Evolutionary conservation across 345 rosid genomes (phyloP).

Genomic region (Kandelia obovata): DNA sequence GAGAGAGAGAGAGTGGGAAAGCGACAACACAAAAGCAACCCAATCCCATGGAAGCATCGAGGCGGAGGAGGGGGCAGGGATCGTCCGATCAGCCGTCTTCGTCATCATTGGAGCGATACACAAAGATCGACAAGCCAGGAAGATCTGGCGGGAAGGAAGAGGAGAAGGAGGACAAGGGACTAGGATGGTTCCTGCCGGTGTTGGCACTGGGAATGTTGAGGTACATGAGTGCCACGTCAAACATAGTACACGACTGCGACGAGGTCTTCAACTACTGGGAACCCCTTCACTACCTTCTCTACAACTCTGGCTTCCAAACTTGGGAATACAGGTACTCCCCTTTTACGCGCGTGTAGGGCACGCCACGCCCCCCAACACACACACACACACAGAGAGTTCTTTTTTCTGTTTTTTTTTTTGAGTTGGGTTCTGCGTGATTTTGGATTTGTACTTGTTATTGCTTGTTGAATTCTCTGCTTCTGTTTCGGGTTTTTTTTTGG

Average conservation of each 20-base stretch:
- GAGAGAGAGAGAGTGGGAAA: neutral
- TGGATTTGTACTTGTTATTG: neutral
- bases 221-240: slow-evolving; percentile 97
- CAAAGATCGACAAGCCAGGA: slow-evolving; percentile 57
- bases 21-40: neutral
- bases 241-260: slow-evolving; percentile 94
- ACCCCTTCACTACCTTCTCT: slow-evolving; percentile 91
- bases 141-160: slow-evolving; percentile 37
- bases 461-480: too few species aligned
- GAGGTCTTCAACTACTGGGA: slow-evolving; percentile 99
- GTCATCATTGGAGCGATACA: slow-evolving; percentile 33
- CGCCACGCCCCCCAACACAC: too few species aligned
- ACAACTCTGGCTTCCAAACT: slow-evolving; percentile 89
- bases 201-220: slow-evolving; percentile 69
- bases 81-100: slow-evolving; percentile 39
- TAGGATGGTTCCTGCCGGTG: slow-evolving; percentile 74
- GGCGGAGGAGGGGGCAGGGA: slow-evolving; percentile 65
- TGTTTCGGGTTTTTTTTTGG: too few species aligned
- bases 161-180: slow-evolving; percentile 36
- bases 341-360: too few species aligned
- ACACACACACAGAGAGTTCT: neutral
- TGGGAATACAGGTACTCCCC: slow-evolving; percentile 84
- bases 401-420: neutral
- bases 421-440: neutral
- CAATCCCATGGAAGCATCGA: slow-evolving; percentile 25